Base-by-base conservation (phyloP, 2,329 filamentous ascomycete genomes). In the Phyllosticta citribraziliensis region DNA sequence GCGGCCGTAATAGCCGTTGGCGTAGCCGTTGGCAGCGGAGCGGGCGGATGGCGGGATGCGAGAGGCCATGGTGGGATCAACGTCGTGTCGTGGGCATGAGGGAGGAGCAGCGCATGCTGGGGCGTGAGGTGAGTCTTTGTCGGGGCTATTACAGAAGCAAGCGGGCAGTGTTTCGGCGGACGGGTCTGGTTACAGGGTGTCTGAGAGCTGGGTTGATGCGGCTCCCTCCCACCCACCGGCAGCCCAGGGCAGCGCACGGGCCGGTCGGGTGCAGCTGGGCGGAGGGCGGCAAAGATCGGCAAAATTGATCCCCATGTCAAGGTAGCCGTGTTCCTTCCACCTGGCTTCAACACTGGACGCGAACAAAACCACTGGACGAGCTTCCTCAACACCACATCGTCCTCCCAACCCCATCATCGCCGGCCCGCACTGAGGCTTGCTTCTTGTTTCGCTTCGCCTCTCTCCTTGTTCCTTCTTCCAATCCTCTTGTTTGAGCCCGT, bases 1-100 rank as follows among this genome's bases (percentile, higher is more conserved):
- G 27, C 65, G 64, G 58, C 73, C 69, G 65, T 71, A 74, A 57
- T 70, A 69, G 11, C 66, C 68, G 64, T 68, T 66, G 61, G 62
- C 62, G 57, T 72, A 68, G 56, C 73, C 73, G 62, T 78, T 78
- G 35, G 72, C 67, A 65, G 70, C 69, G 59, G 68, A 63, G 64
- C 69, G 70, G 63, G 67, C 62, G 65, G 68, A 70, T 61, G 56
- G 59, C 63, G 67, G 70, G 54, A 70, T 70, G 56, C 67, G 67
- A 64, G 71, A 72, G 62, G 72, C 74, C 73, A 74, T 75, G 67
- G 64, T 55, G 30, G 50, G 30, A 30, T 62, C 56, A 62, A 52
- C 55, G 55, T 51, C 10, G 30, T 33, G 33, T 55, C 27, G 55
- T 30, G 33, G 11, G 8, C 14, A 25, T 24, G 55, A 51, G 60